A percentile compares a stretch with the other conserved stretches of the same genome.
phyloP scores from a whole-genome alignment of 148 eudicot species.

The Fagopyrum tataricum region DNA sequence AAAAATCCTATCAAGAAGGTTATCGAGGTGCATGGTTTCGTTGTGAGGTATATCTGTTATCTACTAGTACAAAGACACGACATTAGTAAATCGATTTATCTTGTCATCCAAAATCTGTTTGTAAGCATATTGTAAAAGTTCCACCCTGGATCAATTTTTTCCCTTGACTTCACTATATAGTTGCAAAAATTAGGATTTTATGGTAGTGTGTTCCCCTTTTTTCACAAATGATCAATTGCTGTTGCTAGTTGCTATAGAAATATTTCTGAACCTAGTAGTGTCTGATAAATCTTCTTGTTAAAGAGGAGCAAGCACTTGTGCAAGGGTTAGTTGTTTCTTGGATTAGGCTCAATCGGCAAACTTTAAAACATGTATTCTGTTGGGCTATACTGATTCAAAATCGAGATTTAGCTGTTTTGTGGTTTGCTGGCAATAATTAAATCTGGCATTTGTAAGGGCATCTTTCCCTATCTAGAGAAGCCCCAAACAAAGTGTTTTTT shows the following conservation, averaged over 20 bases:
- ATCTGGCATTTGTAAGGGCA: neutral
- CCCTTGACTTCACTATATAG: neutral
- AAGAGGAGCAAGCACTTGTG: neutral
- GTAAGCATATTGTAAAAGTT: neutral
- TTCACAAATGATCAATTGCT: neutral
- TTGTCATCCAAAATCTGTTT: neutral
- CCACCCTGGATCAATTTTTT: neutral
- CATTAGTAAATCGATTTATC: neutral
- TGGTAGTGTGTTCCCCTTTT: neutral
- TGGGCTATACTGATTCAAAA: neutral
- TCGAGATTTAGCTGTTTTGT: neutral
- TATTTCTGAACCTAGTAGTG: neutral
- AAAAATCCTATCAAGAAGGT: slow-evolving; percentile 29
- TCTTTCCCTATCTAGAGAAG: neutral
- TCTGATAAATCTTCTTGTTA: neutral
- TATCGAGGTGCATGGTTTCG: slow-evolving; percentile 57
- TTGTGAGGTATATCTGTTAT: slow-evolving; percentile 28
- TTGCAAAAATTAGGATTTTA: neutral
- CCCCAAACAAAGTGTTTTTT: neutral
- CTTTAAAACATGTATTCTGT: neutral
- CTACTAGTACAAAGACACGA: neutral
- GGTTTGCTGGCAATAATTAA: neutral
- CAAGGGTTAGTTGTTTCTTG: neutral
- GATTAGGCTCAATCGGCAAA: neutral
- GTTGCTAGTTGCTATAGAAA: neutral